Base-by-base conservation (phyloP, 192 early-diverging fungal genomes). In the Coemansia sp. region DNA sequence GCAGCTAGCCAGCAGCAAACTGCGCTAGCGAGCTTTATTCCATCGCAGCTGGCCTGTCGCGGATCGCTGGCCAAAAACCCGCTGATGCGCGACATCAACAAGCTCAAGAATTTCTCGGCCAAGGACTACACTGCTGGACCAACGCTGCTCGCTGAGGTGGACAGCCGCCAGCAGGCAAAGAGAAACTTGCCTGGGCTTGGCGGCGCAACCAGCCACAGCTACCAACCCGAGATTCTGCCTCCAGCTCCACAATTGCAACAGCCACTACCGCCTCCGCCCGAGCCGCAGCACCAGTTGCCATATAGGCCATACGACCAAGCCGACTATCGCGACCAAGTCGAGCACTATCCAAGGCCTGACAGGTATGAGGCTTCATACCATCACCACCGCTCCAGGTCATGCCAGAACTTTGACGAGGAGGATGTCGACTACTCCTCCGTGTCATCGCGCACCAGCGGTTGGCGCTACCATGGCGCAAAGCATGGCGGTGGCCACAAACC, bases 71-170 rank as follows among this genome's bases (percentile, higher is more conserved):
- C 67, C 2, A 70, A 72, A 31, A 82, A 82, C 35, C 79, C 79
- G 19, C 70, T 82, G 31, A 82, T 82, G 79, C 73, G 79, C 58
- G 79, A 82, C 25, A 45, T 82, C 43, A 82, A 76, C 67, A 76
- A 76, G 57, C 60, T 65, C 39, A 82, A 82, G 49, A 64, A 67
- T 63, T 82, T 82, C 43, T 82, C 79, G 2, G 70, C 73, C 12
- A 65, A 60, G 40, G 79, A 82, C 46, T 82, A 82, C 57, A 67
- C 25, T 3, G 6, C 73, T 6, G 73, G 79, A 35, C 79, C 79
- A 27, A 82, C 79, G 15, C 64, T 82, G 17, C 70, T 82, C 6
- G 79, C 79, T 12, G 79, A 82, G 29, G 79, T 54, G 0, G 79
- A 82, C 39, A 70, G 64, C 24, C 79, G 79, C 32, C 66, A 61